Evolutionary conservation across 2,329 filamentous ascomycete genomes (phyloP).

Genomic region (Claviceps sp.): DNA sequence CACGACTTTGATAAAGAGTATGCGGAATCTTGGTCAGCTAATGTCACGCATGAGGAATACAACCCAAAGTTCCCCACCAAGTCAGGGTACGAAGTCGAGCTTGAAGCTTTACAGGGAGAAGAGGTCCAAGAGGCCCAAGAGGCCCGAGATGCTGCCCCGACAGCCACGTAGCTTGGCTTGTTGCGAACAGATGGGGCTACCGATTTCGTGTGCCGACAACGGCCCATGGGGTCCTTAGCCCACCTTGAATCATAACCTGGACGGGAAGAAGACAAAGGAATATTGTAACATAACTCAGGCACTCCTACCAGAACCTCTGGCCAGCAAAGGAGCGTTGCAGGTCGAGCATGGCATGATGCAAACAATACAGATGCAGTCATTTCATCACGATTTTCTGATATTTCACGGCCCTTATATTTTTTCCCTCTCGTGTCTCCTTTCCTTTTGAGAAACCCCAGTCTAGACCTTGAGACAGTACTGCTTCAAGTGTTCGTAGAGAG

Average conservation of each 20-base stretch:
- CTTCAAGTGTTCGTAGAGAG: conserved; percentile 72
- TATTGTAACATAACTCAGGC: not conserved
- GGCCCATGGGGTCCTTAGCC: not conserved
- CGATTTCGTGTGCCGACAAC: conserved; percentile 2
- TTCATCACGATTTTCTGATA: not conserved
- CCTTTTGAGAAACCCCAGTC: not conserved
- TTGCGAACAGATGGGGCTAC: not conserved
- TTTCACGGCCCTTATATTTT: not conserved
- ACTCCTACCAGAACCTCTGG: not conserved
- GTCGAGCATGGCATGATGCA: not conserved
- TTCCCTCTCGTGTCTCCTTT: not conserved
- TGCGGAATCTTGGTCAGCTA: conserved; percentile 35
- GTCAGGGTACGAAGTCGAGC: conserved; percentile 1
- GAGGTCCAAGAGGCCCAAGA: not conserved
- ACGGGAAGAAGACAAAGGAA: not conserved
- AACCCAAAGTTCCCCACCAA: conserved; percentile 10
- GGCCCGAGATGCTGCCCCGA: too few species aligned
- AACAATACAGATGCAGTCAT: not conserved
- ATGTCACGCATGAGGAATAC: conserved; percentile 37
- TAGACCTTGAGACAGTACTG: conserved; percentile 55
- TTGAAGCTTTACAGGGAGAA: not conserved
- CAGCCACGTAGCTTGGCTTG: not conserved
- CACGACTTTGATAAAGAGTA: conserved; percentile 33
- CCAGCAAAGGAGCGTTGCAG: not conserved
- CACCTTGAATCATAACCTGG: conserved; percentile 3